Conservation (phyloP, 2,329 filamentous ascomycete genomes). For the Escovopsis sp. region DNA sequence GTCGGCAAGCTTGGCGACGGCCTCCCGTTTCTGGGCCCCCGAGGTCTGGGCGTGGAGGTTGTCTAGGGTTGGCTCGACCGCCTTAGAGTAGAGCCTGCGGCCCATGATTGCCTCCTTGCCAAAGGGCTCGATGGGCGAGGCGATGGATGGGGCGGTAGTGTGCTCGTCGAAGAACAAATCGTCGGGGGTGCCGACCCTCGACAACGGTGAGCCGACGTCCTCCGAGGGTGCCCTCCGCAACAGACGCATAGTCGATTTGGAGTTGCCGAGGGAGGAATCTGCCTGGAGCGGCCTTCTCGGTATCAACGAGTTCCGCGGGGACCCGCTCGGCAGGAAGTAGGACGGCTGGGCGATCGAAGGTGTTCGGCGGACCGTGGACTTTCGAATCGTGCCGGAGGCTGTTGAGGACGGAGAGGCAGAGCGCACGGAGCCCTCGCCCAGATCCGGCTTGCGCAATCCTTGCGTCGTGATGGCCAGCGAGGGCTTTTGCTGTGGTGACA, state of each 20-base stretch:
- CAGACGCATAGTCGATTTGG: constrained; percentile 77
- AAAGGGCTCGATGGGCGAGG: constrained; percentile 36
- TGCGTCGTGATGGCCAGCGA: neutral
- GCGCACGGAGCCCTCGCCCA: constrained; percentile 26
- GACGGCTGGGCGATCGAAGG: constrained; percentile 26
- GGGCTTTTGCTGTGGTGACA: constrained; percentile 19
- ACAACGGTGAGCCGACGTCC: too few relatives aligned
- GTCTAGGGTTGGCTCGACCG: constrained; percentile 68
- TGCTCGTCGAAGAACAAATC: constrained; percentile 48
- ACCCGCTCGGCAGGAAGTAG: constrained; percentile 44
- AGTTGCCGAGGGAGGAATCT: constrained; percentile 88
- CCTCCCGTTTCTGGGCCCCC: constrained; percentile 56
- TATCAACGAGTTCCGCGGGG: constrained; percentile 38
- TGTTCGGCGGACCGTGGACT: constrained; percentile 38
- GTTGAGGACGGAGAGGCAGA: constrained; percentile 40
- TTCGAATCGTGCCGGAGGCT: constrained; percentile 42
- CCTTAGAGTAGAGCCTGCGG: constrained; percentile 64
- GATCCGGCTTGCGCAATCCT: constrained; percentile 16
- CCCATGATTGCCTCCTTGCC: constrained; percentile 77
- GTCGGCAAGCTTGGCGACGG: constrained; percentile 67
- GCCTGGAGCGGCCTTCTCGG: constrained; percentile 62
- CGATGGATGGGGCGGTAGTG: constrained; percentile 30
- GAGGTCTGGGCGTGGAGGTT: constrained; percentile 75
- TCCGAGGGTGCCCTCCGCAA: constrained; percentile 40
- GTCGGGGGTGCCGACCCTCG: constrained; percentile 9